Evolutionary conservation across 768 basidiomycete genomes (phyloP), one percentile per base, ranked within the genome.

Genomic region (Boletales sp.): DNA sequence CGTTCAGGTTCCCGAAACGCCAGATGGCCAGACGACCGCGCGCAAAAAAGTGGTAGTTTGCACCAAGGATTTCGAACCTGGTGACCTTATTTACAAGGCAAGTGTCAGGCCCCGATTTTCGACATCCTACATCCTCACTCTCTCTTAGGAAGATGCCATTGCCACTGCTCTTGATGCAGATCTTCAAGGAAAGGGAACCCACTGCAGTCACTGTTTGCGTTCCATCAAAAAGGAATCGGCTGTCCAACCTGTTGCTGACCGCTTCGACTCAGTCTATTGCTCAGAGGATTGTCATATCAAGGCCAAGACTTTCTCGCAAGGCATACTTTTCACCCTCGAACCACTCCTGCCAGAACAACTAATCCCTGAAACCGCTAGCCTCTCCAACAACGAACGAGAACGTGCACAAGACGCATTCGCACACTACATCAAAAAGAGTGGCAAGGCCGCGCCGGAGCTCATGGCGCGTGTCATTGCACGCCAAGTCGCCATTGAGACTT

Each of bases 31-130:
- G 25, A 28, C 47, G 2, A 66, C 61, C 61, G 66, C 44, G 56
- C 73, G 58, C 38, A 78, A 77, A 44, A 82, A 79, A 60, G 70
- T 81, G 21, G 68, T 90, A 32, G 73, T 89, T 32, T 80, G 81
- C 30, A 77, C 72, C 50, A 83, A 84, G 64, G 85, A 90, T 57
- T 76, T 91, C 50, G 67, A 75, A 43, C 75, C 76, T 3, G 90
- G 88, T 41, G 86, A 91, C 51, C 71, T 81, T 41, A 88, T 93
- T 44, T 93, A 90, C 71, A 84, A 78, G 76, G 90, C 83, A 64
- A 43, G 50, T 54, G 14, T 17, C 4, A 37, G 25, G 25, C 25
- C 25, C 25, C 25, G 25, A 28, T 28, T 28, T 28, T 28, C 25
- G 25, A 28, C 25, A 28, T 28, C 25, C 31, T 31, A 33, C 14